phyloP scores from a whole-genome alignment of 768 basidiomycete genomes.

The Tricholomella constricta region DNA sequence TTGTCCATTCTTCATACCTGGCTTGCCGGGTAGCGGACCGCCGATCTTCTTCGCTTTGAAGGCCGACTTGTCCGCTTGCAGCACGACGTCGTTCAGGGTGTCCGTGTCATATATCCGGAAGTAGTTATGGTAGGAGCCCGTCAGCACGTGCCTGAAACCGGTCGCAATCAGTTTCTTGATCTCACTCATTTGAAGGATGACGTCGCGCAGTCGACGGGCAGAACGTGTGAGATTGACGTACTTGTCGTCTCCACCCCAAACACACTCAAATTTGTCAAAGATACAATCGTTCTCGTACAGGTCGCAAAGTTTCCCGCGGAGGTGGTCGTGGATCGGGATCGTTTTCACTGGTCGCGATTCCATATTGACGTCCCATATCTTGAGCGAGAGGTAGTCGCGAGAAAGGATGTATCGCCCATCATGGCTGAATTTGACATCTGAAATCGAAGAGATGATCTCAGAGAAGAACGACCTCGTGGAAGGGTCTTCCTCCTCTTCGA shows the following conservation, averaged over 20 bases:
- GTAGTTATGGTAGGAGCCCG: slow-evolving; percentile 99
- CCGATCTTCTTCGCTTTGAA: slow-evolving; percentile 99
- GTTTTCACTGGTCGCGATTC: slow-evolving; percentile 95
- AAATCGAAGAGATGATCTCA: slow-evolving; percentile 99
- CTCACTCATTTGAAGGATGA: slow-evolving; percentile 12
- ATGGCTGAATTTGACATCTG: slow-evolving; percentile 98
- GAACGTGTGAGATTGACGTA: slow-evolving; percentile 45
- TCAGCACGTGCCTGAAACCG: slow-evolving; percentile 82
- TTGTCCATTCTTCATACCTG: slow-evolving; percentile 72
- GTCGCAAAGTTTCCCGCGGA: slow-evolving; percentile 96
- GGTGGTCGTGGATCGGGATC: slow-evolving; percentile 97
- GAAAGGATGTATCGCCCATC: slow-evolving; percentile 97
- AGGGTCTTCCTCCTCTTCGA: slow-evolving; percentile 98
- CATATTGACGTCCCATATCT: slow-evolving; percentile 99
- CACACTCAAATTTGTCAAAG: slow-evolving; percentile 99
- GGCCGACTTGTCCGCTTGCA: slow-evolving; percentile 98
- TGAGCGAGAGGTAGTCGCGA: slow-evolving; percentile 95
- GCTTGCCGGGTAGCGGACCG: slow-evolving; percentile 74
- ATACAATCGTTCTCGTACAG: slow-evolving; percentile 99
- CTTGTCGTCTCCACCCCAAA: slow-evolving; percentile 97
- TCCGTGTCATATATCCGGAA: slow-evolving; percentile 99
- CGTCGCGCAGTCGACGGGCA: slow-evolving; percentile 14
- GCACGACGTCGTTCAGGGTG: slow-evolving; percentile 81
- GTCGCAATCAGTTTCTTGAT: slow-evolving; percentile 18
- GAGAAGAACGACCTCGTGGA: slow-evolving; percentile 98